phyloP scores from a whole-genome alignment of 257 asterid species.

The Lantana camara region DNA sequence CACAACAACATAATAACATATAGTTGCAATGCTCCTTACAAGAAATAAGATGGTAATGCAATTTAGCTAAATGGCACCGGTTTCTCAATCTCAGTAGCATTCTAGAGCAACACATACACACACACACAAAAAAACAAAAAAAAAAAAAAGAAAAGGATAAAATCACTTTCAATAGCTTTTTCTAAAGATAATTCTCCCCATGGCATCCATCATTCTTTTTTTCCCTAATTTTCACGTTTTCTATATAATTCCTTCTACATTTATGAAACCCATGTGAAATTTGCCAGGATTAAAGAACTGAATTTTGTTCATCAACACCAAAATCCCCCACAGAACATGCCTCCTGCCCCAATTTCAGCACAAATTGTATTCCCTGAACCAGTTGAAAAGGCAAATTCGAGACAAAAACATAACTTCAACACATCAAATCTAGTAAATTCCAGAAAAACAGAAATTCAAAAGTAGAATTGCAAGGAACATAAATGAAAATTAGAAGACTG shows the following conservation, averaged over 20 bases:
- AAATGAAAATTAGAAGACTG: neutral
- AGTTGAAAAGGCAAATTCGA: neutral
- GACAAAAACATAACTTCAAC: too few species aligned
- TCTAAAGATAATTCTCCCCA: neutral
- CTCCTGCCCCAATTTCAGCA: neutral
- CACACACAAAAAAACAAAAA: neutral
- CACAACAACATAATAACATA: neutral
- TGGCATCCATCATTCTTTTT: neutral
- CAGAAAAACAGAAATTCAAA: neutral
- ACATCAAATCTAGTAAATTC: neutral
- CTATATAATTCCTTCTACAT: neutral
- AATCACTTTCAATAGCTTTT: neutral
- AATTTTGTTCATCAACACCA: conserved; percentile 6
- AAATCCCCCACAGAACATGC: neutral
- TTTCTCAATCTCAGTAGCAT: neutral
- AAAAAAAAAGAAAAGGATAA: neutral
- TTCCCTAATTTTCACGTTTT: neutral
- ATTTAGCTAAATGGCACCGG: neutral
- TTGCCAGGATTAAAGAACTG: neutral
- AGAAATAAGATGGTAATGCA: neutral
- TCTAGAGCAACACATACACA: neutral
- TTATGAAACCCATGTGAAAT: neutral
- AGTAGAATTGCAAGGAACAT: neutral
- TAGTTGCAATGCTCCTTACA: neutral
- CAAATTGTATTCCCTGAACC: too few species aligned